Conservation (phyloP, 257 asterid genomes). For the Solanum corneliomulleri region DNA sequence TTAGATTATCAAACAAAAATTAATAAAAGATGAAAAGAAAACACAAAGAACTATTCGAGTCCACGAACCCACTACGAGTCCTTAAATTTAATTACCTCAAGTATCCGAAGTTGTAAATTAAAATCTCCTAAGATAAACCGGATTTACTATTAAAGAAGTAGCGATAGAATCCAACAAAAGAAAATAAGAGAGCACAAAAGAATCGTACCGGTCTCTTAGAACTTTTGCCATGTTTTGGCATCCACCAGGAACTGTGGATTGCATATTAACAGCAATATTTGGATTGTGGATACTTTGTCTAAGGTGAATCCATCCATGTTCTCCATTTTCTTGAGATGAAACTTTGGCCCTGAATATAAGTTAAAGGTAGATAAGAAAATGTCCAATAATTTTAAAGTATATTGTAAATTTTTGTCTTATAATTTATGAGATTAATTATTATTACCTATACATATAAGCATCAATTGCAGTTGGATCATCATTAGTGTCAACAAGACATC, state of each 20-base stretch:
- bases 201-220: constrained; percentile 50
- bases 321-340: constrained; percentile 30
- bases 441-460: constrained; percentile 84
- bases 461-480: constrained; percentile 71
- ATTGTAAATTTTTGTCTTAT: background rate
- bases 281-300: constrained; percentile 96
- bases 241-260: constrained; percentile 64
- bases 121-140: background rate
- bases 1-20: too few species aligned
- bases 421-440: background rate
- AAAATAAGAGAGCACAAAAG: background rate
- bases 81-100: background rate
- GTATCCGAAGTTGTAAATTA: background rate
- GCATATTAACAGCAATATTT: constrained; percentile 76
- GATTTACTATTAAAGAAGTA: background rate
- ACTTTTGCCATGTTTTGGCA: constrained; percentile 56
- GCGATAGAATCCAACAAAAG: background rate
- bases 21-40: background rate
- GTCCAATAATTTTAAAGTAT: background rate
- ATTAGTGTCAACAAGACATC: constrained; percentile 82
- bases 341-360: constrained; percentile 57
- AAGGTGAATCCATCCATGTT: constrained; percentile 73
- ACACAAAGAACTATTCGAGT: background rate
- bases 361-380: background rate
- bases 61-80: background rate